Percentiles rank a stretch among this genome's conserved stretches.
Evolutionary conservation across 2,329 filamentous ascomycete genomes (phyloP).

Genomic region (Sporothrix humicola): DNA sequence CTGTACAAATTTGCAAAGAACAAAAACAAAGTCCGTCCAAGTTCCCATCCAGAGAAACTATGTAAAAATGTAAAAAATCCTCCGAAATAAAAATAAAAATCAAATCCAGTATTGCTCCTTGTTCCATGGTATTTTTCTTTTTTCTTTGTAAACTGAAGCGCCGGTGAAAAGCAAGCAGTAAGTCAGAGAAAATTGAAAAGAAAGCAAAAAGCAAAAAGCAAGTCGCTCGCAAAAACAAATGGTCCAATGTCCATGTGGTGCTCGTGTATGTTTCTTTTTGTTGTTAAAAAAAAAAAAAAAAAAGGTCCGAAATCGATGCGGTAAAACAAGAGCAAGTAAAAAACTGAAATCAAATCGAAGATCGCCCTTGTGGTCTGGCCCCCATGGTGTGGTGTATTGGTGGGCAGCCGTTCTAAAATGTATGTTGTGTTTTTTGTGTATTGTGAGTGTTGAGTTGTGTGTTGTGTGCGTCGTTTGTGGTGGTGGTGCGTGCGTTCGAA

Average conservation of each 20-base stretch:
- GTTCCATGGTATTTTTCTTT: background rate
- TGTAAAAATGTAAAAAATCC: background rate
- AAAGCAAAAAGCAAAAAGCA: background rate
- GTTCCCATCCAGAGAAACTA: background rate
- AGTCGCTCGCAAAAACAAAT: background rate
- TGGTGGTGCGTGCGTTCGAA: background rate
- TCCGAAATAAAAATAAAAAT: background rate
- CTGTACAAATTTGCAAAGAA: background rate
- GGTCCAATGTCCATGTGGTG: background rate
- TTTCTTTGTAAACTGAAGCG: background rate
- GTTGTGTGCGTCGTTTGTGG: background rate
- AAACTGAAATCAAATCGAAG: background rate
- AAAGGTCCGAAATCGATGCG: background rate
- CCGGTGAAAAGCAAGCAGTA: background rate
- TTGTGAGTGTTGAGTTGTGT: background rate
- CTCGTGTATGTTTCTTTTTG: slow-evolving; percentile 12
- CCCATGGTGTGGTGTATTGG: background rate
- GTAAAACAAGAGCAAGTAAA: background rate
- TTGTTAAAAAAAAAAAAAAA: background rate
- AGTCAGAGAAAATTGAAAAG: background rate
- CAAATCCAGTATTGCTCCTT: slow-evolving; percentile 6
- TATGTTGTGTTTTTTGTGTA: background rate
- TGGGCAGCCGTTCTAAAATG: background rate
- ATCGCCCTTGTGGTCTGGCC: background rate
- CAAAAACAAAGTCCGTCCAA: background rate